Base-by-base conservation (phyloP, 805 yeast species). In the Nakazawaea holstii region DNA sequence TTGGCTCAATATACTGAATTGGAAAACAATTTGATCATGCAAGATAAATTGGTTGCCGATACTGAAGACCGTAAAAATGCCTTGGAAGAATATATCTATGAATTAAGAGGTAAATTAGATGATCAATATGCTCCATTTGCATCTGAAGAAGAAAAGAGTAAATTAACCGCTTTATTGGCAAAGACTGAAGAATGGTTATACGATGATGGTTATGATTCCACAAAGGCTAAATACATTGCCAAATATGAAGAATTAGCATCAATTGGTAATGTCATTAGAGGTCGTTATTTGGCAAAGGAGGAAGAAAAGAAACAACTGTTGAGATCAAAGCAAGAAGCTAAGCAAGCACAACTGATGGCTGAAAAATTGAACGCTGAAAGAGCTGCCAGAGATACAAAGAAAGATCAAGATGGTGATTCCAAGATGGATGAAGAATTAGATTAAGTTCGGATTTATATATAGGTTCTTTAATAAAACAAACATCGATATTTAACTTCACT, bases 61-160 rank as follows among this genome's bases (percentile, higher is more conserved):
- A 94, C 98, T 56, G 98, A 94, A 77, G 97, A 94, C 74, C 89
- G 90, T 72, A 94, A 94, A 85, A 94, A 94, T 69, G 94, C 96
- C 55, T 78, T 94, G 53, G 99, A 94, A 78, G 99, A 94, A 78
- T 94, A 94, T 79, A 94, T 94, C 63, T 94, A 94, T 74, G 95
- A 89, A 61, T 82, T 92, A 71, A 87, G 99, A 75, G 96, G 95
- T 67, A 94, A 94, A 76, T 77, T 94, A 63, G 98, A 91, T 51
- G 99, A 90, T 49, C 83, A 82, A 60, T 92, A 92, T 67, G 78
- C 87, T 57, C 82, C 76, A 59, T 94, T 91, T 66, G 97, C 97
- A 49, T 77, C 86, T 56, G 95, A 85, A 51, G 89, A 82, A 61
- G 99, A 94, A 79, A 92, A 92, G 80, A 73, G 72, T 55, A 86